phyloP scores from a whole-genome alignment of 1,284 basidiomycete species.

The Cutaneotrichosporon curvatum region DNA sequence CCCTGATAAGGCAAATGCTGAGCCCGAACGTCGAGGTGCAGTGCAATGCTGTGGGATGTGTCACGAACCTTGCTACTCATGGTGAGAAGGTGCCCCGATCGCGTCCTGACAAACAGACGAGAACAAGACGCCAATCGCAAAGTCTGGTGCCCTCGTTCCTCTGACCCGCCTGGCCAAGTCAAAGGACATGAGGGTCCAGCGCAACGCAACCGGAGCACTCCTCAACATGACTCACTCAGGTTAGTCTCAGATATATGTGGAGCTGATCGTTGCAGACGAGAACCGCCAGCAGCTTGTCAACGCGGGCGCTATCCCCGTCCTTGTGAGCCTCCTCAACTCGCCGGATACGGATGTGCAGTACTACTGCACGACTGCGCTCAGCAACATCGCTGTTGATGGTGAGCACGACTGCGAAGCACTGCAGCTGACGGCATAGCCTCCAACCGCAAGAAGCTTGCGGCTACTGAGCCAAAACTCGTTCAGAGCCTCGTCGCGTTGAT shows the following conservation, averaged over 20 bases:
- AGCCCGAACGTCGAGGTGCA: slow-evolving; percentile 99
- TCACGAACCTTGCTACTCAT: slow-evolving; percentile 97
- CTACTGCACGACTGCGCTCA: slow-evolving; percentile 97
- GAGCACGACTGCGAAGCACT: slow-evolving; percentile 20
- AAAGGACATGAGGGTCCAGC: slow-evolving; percentile 98
- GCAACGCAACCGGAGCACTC: slow-evolving; percentile 95
- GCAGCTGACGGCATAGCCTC: slow-evolving; percentile 49
- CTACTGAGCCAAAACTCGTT: slow-evolving; percentile 90
- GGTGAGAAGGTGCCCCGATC: slow-evolving; percentile 52
- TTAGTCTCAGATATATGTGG: slow-evolving; percentile 39
- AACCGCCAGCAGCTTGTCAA: slow-evolving; percentile 98
- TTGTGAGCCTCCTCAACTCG: slow-evolving; percentile 91
- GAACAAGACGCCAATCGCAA: slow-evolving; percentile 99
- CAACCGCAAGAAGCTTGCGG: slow-evolving; percentile 93
- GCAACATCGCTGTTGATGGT: slow-evolving; percentile 97
- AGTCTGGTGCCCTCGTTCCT: slow-evolving; percentile 94
- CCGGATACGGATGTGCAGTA: slow-evolving; percentile 99
- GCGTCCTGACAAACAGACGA: slow-evolving; percentile 58
- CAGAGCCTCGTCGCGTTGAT: slow-evolving; percentile 90
- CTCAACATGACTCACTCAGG: slow-evolving; percentile 99
- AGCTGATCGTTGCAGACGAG: slow-evolving; percentile 62
- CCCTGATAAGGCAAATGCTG: slow-evolving; percentile 97
- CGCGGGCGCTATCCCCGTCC: slow-evolving; percentile 95
- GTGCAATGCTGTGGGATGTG: slow-evolving; percentile 99
- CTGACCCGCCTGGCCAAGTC: slow-evolving; percentile 92